Conservation (phyloP, 306 rosid species). For the Rosa lucieae region DNA sequence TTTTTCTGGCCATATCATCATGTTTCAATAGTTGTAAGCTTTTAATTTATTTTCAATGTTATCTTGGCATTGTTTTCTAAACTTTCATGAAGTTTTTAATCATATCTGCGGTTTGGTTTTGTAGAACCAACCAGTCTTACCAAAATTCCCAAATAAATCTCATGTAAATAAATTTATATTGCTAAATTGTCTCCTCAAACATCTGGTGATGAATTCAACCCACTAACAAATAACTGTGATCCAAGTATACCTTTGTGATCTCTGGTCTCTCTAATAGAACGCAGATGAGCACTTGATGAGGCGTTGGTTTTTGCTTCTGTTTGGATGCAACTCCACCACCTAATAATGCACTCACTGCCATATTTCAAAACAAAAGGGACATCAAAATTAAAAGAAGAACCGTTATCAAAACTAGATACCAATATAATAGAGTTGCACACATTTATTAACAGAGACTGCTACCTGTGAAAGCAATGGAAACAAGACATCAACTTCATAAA, state of each 20-base stretch:
- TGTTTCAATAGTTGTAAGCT: neutral
- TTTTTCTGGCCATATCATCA: neutral
- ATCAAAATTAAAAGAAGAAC: constrained; percentile 7
- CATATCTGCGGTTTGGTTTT: neutral
- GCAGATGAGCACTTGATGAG: constrained; percentile 31
- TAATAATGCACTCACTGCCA: constrained; percentile 76
- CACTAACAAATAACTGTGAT: neutral
- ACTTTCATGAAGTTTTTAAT: neutral
- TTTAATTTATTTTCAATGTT: neutral
- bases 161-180: neutral
- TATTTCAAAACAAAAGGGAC: constrained; percentile 10
- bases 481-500: constrained; percentile 93
- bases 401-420: constrained; percentile 10
- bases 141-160: neutral
- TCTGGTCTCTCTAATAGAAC: constrained; percentile 25
- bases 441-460: neutral
- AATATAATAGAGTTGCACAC: neutral
- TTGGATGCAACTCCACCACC: constrained; percentile 86
- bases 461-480: constrained; percentile 91
- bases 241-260: constrained; percentile 29
- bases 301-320: constrained; percentile 35
- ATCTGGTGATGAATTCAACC: neutral
- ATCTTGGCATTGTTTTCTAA: neutral
- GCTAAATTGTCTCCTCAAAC: neutral
- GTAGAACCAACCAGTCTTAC: neutral